Conservation (phyloP, 164 flowering plant genomes). For the Santalum album region DNA sequence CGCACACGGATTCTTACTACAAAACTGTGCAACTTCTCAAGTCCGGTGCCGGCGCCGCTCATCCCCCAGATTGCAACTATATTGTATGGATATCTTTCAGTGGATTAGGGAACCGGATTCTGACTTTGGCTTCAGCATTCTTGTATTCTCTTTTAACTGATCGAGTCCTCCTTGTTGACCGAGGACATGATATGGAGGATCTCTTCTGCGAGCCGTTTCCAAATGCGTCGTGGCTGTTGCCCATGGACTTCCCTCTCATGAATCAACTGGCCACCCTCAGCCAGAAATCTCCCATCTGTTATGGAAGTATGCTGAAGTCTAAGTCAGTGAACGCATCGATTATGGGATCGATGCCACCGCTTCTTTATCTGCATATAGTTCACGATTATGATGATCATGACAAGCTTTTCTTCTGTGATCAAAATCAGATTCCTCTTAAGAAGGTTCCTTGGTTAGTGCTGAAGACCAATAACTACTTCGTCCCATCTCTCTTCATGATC, state of each 20-base stretch:
- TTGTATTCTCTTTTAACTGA: slow-evolving; percentile 76
- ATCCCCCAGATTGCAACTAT: slow-evolving; percentile 55
- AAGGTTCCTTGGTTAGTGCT: slow-evolving; percentile 63
- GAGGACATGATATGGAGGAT: slow-evolving; percentile 51
- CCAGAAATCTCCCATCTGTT: slow-evolving; percentile 36
- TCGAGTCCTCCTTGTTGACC: slow-evolving; percentile 71
- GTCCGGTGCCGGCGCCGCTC: slow-evolving; percentile 21
- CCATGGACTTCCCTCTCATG: slow-evolving; percentile 54
- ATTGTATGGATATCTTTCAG: slow-evolving; percentile 73
- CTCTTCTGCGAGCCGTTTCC: slow-evolving; percentile 91
- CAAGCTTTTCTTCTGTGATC: slow-evolving; percentile 80
- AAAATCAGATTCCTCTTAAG: slow-evolving; percentile 48
- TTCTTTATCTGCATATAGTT: slow-evolving; percentile 59
- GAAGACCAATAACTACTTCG: slow-evolving; percentile 67
- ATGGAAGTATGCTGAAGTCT: slow-evolving; percentile 53
- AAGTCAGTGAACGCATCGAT: slow-evolving; percentile 14
- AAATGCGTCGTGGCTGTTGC: slow-evolving; percentile 62
- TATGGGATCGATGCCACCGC: slow-evolving; percentile 16
- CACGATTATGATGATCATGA: slow-evolving; percentile 71
- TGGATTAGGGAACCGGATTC: slow-evolving; percentile 73
- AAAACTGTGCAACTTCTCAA: slow-evolving; percentile 39
- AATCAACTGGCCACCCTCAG: slow-evolving; percentile 38
- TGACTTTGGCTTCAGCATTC: slow-evolving; percentile 68
- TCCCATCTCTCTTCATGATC: slow-evolving; percentile 74
- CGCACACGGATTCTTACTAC: slow-evolving; percentile 52